A percentile compares a stretch with the other conserved stretches of the same genome.
phyloP scores from a whole-genome alignment of 2,329 filamentous ascomycete genomes.

The Fusarium gaditjirri region DNA sequence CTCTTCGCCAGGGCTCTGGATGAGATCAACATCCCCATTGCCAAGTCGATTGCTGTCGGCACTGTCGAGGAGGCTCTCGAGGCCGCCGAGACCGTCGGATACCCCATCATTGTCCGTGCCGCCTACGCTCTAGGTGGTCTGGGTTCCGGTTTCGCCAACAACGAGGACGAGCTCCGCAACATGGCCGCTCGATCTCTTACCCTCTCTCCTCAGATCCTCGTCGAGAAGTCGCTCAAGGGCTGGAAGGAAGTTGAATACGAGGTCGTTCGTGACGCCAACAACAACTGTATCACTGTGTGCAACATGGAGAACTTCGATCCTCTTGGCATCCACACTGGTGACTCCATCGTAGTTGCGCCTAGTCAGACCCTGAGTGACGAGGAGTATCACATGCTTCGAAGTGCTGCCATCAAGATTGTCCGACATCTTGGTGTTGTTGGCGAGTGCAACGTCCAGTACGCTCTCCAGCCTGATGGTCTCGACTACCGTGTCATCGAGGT shows the following conservation, averaged over 20 bases:
- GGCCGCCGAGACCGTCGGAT: slow-evolving; percentile 87
- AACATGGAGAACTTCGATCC: slow-evolving; percentile 90
- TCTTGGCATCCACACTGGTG: slow-evolving; percentile 95
- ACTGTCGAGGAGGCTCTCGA: slow-evolving; percentile 92
- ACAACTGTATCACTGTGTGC: slow-evolving; percentile 99
- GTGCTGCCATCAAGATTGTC: slow-evolving; percentile 97
- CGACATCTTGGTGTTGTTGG: slow-evolving; percentile 96
- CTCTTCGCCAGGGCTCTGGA: slow-evolving; percentile 95
- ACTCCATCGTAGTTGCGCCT: slow-evolving; percentile 97
- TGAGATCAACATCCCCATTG: slow-evolving; percentile 97
- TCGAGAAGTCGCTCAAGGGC: slow-evolving; percentile 98
- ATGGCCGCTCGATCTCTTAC: slow-evolving; percentile 93
- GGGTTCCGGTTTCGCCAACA: slow-evolving; percentile 94
- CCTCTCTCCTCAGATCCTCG: slow-evolving; percentile 93
- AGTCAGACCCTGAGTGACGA: slow-evolving; percentile 97
- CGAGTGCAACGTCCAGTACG: slow-evolving; percentile 99
- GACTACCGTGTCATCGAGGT: slow-evolving; percentile 99
- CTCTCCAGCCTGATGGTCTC: slow-evolving; percentile 92
- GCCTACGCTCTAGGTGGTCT: slow-evolving; percentile 96
- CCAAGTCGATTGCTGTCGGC: slow-evolving; percentile 91
- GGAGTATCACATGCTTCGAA: slow-evolving; percentile 99
- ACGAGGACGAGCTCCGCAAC: slow-evolving; percentile 92
- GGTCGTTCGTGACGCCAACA: slow-evolving; percentile 94
- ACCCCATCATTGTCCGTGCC: slow-evolving; percentile 97
- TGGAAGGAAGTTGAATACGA: slow-evolving; percentile 99